Evolutionary conservation across 2,329 filamentous ascomycete species (phyloP).

Genomic region (Fusarium citri): DNA sequence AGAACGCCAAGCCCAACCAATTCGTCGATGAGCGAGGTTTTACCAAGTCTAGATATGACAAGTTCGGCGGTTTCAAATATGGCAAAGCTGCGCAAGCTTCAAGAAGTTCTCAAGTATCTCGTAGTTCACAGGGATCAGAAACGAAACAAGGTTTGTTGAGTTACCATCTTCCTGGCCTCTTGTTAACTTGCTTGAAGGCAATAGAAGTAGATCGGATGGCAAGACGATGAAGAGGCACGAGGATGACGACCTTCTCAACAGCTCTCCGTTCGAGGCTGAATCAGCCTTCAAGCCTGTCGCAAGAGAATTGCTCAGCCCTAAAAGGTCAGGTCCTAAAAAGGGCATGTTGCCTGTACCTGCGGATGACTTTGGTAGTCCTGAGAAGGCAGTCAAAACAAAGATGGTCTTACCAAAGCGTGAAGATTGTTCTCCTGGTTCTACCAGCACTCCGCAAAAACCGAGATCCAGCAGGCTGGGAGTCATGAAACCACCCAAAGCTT

Average conservation of each 20-base stretch:
- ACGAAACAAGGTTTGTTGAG: conserved; percentile 35
- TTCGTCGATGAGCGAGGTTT: conserved; percentile 44
- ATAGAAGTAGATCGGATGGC: background rate
- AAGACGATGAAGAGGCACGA: background rate
- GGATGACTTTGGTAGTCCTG: conserved; percentile 26
- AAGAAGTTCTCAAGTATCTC: conserved; percentile 29
- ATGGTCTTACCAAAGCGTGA: conserved; percentile 11
- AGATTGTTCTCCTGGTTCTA: conserved; percentile 20
- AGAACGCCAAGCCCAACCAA: conserved; percentile 39
- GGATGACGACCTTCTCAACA: conserved; percentile 4
- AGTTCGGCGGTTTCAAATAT: conserved; percentile 39
- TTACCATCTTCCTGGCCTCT: background rate
- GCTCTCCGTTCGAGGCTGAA: conserved; percentile 16
- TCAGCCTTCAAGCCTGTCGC: conserved; percentile 16
- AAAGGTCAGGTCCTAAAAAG: background rate
- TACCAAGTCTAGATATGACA: conserved; percentile 12
- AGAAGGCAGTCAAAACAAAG: conserved; percentile 13
- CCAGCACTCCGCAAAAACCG: conserved; percentile 22
- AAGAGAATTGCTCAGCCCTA: conserved; percentile 31
- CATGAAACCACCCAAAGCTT: background rate
- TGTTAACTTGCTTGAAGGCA: conserved; percentile 18
- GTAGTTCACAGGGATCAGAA: conserved; percentile 42
- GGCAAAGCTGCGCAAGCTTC: conserved; percentile 40
- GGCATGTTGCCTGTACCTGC: conserved; percentile 8
- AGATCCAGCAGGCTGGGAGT: background rate